phyloP scores from a whole-genome alignment of 108 stramenopile genomes.

The Cyclostephanos tholiformis region DNA sequence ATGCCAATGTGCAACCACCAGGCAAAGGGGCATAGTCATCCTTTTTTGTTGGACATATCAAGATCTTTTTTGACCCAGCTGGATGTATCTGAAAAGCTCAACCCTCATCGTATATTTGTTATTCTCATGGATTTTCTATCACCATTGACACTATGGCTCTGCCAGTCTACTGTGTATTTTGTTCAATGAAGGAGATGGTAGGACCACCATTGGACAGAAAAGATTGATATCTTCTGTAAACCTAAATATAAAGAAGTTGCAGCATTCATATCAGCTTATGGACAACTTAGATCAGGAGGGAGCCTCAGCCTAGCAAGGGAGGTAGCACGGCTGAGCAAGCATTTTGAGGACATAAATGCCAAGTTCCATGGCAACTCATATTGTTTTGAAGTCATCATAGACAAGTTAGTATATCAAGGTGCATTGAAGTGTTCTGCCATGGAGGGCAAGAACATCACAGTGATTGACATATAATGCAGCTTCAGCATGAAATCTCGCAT shows the following conservation, averaged over 20 bases:
- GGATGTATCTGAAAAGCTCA: too few relatives aligned
- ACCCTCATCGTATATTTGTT: neutral
- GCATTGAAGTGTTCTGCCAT: neutral
- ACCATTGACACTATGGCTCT: neutral
- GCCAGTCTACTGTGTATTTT: conserved; percentile 3
- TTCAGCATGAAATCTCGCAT: conserved; percentile 43
- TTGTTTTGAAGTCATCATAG: conserved; percentile 26
- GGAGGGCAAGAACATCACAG: conserved; percentile 4
- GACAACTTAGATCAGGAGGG: neutral
- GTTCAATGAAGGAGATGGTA: conserved; percentile 8
- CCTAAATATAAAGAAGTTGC: conserved; percentile 6
- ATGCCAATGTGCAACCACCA: conserved; percentile 29
- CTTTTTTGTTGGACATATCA: neutral
- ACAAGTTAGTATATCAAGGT: conserved; percentile 18
- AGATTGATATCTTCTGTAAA: conserved; percentile 8
- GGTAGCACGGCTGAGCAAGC: conserved; percentile 6
- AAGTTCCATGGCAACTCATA: conserved; percentile 8
- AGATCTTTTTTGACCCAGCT: too few relatives aligned
- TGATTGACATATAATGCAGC: conserved; percentile 21
- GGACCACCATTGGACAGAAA: neutral
- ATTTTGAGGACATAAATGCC: conserved; percentile 11
- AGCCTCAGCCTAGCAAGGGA: neutral
- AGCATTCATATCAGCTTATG: conserved; percentile 9
- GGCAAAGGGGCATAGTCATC: too few relatives aligned
- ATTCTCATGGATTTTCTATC: neutral